Conservation (phyloP, 495 filamentous ascomycete species). For the Penicillium cosmopolitanum region DNA sequence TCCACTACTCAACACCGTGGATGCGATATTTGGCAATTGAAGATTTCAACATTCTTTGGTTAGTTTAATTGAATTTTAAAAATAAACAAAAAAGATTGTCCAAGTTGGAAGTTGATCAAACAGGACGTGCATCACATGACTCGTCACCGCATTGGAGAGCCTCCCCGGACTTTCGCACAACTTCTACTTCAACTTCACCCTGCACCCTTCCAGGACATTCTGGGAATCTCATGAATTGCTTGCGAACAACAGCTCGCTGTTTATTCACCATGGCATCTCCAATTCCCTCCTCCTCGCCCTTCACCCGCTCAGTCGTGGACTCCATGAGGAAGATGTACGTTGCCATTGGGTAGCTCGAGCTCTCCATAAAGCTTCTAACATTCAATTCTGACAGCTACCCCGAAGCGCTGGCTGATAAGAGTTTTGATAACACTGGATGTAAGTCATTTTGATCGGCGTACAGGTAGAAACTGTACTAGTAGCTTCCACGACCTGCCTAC, state of each 20-base stretch:
- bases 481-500: too few species aligned
- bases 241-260: slow-evolving; percentile 26
- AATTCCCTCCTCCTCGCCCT: slow-evolving; percentile 56
- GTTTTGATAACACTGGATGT: slow-evolving; percentile 94
- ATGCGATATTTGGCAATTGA: too few species aligned
- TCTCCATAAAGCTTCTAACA: slow-evolving; percentile 20
- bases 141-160: background rate
- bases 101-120: too few species aligned
- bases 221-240: slow-evolving; percentile 25
- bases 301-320: slow-evolving; percentile 77
- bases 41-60: too few species aligned
- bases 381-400: slow-evolving; percentile 68
- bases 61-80: too few species aligned
- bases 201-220: background rate
- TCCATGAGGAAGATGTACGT: slow-evolving; percentile 83
- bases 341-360: slow-evolving; percentile 20
- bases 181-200: background rate
- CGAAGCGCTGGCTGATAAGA: slow-evolving; percentile 81
- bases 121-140: background rate
- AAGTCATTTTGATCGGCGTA: slow-evolving; percentile 26
- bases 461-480: too few species aligned
- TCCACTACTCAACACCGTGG: too few species aligned
- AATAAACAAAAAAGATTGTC: too few species aligned
- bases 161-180: background rate
- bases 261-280: slow-evolving; percentile 41